Percentiles rank a stretch among this genome's conserved stretches.
Evolutionary conservation across 805 yeast species (phyloP).

Genomic region (Ascoidea rubescens): DNA sequence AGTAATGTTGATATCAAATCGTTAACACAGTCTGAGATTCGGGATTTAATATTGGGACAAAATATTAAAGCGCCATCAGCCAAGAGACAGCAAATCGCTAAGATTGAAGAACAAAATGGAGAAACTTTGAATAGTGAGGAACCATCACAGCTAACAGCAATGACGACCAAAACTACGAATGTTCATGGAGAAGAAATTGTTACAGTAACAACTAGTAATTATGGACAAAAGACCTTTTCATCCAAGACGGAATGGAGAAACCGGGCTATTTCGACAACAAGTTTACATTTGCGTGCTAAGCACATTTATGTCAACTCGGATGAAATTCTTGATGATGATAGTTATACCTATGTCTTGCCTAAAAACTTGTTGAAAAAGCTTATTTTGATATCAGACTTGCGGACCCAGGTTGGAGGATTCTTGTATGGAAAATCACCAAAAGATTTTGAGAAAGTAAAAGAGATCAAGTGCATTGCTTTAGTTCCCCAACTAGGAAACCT

Average conservation of each 20-base stretch:
- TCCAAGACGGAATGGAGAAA: slow-evolving; percentile 87
- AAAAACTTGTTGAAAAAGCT: slow-evolving; percentile 66
- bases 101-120: slow-evolving; percentile 37
- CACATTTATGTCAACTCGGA: slow-evolving; percentile 62
- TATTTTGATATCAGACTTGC: slow-evolving; percentile 65
- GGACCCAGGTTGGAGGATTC: slow-evolving; percentile 72
- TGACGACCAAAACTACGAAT: slow-evolving; percentile 71
- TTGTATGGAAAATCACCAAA: slow-evolving; percentile 69
- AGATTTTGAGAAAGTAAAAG: slow-evolving; percentile 64
- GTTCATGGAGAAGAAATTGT: slow-evolving; percentile 95
- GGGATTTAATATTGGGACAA: slow-evolving; percentile 91
- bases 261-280: slow-evolving; percentile 67
- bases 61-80: slow-evolving; percentile 84
- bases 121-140: slow-evolving; percentile 25
- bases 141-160: slow-evolving; percentile 50
- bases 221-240: slow-evolving; percentile 72
- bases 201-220: slow-evolving; percentile 82
- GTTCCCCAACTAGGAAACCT: slow-evolving; percentile 81
- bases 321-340: slow-evolving; percentile 40
- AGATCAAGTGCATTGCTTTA: slow-evolving; percentile 57
- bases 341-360: slow-evolving; percentile 67
- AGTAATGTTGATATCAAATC: slow-evolving; percentile 78
- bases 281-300: slow-evolving; percentile 60
- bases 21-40: slow-evolving; percentile 82
- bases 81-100: slow-evolving; percentile 73